Percentiles rank a stretch among this genome's conserved stretches.
phyloP scores from a whole-genome alignment of 148 eudicot genomes.

The Chenopodium quinoa region DNA sequence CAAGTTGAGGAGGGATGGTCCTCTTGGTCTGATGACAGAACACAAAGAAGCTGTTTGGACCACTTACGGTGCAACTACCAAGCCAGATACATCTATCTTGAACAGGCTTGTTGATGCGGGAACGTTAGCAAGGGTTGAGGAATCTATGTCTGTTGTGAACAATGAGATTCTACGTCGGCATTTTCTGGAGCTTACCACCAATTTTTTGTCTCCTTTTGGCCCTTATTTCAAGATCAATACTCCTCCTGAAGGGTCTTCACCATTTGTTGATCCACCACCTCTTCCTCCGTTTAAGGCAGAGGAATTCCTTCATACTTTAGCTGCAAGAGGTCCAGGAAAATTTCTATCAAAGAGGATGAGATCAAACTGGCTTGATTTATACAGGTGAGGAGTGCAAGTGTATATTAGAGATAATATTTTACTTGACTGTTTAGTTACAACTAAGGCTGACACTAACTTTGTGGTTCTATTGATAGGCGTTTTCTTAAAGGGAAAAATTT shows the following conservation, averaged over 20 bases:
- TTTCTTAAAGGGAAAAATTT: constrained; percentile 84
- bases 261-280: constrained; percentile 87
- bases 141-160: constrained; percentile 98
- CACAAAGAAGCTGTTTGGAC: constrained; percentile 97
- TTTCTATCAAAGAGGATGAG: constrained; percentile 88
- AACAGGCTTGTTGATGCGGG: constrained; percentile 98
- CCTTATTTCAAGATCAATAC: constrained; percentile 80
- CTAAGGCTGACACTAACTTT: constrained; percentile 7
- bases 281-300: constrained; percentile 63
- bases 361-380: constrained; percentile 90
- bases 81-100: constrained; percentile 92
- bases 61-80: constrained; percentile 64
- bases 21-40: constrained; percentile 92
- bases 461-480: constrained; percentile 47
- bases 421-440: neutral
- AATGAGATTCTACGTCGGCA: constrained; percentile 94
- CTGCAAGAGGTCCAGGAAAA: constrained; percentile 96
- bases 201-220: constrained; percentile 92
- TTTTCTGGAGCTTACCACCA: constrained; percentile 94
- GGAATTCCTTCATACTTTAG: constrained; percentile 70
- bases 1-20: constrained; percentile 87
- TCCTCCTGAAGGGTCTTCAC: constrained; percentile 89
- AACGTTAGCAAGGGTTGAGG: constrained; percentile 82
- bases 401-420: neutral
- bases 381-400: constrained; percentile 45